Base-by-base conservation (phyloP, 352 stramenopile species). In the Pythium grandisporangium region DNA sequence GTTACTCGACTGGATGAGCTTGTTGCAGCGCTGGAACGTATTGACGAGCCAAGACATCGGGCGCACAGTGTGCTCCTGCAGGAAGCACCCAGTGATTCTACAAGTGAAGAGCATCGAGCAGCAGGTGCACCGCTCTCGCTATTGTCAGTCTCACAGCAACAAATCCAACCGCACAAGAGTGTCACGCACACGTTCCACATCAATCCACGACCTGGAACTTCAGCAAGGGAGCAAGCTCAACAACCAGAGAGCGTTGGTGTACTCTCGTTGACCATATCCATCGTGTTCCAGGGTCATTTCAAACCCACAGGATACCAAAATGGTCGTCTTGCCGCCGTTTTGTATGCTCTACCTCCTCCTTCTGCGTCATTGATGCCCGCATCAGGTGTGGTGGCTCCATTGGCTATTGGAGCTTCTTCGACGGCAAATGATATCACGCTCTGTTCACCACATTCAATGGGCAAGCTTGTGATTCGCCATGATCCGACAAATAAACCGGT, bases 211-310 rank as follows among this genome's bases (percentile, higher is more conserved):
- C n/a, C n/a, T n/a, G n/a, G n/a, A n/a, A n/a, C n/a, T n/a, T n/a
- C n/a, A n/a, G n/a, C n/a, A n/a, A n/a, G n/a, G n/a, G n/a, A n/a
- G n/a, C n/a, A n/a, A n/a, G n/a, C n/a, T n/a, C n/a, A n/a, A 16
- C 71, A 70, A 0, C 55, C 46, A 10, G 30, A 30, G 2, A 42
- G 48, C 0, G 40, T 74, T 5, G 75, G 61, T 11, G 67, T 82
- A 4, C 43, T 88, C 6, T 60, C 65, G 12, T 39, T 88, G 19
- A 70, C 53, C 1, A 56, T 83, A 12, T 85, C 75, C 1, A 57
- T 86, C 8, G 63, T 83, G 7, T 88, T 88, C 17, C 75, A 86
- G 37, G 77, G 74, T 2, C 70, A 84, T 47, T 92, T 92, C 60
- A 69, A 66, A 17, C 70, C 65, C 0, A 47, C 70, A 4, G 72